phyloP scores from a whole-genome alignment of 805 yeast species.

The Schizosaccharomyces cryophilus region DNA sequence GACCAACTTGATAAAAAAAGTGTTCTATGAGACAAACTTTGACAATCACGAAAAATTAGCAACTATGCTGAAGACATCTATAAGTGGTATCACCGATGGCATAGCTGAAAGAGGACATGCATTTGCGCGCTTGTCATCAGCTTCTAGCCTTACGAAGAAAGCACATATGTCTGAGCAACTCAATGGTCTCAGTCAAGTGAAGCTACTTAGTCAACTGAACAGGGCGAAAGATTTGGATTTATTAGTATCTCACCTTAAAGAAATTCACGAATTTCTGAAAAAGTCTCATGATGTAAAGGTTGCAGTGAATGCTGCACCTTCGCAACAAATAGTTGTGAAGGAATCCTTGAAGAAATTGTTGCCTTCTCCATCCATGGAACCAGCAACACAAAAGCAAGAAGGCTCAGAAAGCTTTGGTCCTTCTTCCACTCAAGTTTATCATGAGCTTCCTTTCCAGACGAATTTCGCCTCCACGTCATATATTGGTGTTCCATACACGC shows the following conservation, averaged over 20 bases:
- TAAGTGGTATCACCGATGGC: constrained; percentile 51
- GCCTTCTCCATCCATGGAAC: background rate
- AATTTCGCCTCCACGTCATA: constrained; percentile 44
- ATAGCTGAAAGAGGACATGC: constrained; percentile 77
- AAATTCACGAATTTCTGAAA: background rate
- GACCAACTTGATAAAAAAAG: constrained; percentile 39
- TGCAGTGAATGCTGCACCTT: background rate
- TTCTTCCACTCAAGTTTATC: background rate
- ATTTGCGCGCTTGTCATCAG: constrained; percentile 47
- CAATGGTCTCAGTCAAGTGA: constrained; percentile 55
- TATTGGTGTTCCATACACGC: constrained; percentile 39
- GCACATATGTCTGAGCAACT: constrained; percentile 38
- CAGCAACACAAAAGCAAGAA: background rate
- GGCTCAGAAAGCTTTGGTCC: background rate
- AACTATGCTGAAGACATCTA: constrained; percentile 45
- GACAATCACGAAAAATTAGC: constrained; percentile 34
- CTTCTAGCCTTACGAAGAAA: constrained; percentile 35
- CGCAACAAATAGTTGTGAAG: background rate
- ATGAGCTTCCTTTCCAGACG: constrained; percentile 15
- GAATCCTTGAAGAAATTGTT: background rate
- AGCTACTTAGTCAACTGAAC: constrained; percentile 38
- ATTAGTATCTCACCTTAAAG: background rate
- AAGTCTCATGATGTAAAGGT: background rate
- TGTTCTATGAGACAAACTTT: constrained; percentile 48
- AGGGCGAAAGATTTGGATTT: constrained; percentile 2